phyloP scores from a whole-genome alignment of 2,329 filamentous ascomycete species.

The Aspergillus niger region DNA sequence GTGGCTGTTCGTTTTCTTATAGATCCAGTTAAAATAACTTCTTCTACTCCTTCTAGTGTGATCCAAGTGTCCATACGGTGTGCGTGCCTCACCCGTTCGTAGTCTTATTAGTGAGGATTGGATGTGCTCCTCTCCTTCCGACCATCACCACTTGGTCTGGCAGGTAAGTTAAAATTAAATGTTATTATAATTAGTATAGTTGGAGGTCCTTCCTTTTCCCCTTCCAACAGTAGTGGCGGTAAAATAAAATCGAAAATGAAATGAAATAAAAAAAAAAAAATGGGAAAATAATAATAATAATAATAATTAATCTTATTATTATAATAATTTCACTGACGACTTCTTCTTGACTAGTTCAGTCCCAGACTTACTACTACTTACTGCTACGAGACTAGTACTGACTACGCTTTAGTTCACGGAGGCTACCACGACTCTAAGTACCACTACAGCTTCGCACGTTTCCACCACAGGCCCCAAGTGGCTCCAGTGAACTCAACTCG shows the following conservation, averaged over 20 bases:
- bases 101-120: background rate
- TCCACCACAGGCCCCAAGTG: constrained; percentile 17
- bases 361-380: background rate
- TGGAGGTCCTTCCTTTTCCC: background rate
- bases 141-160: background rate
- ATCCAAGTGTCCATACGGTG: too few species aligned
- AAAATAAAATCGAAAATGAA: background rate
- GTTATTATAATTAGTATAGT: constrained; percentile 9
- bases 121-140: background rate
- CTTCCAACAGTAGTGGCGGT: background rate
- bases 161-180: constrained; percentile 11
- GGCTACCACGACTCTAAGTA: constrained; percentile 2
- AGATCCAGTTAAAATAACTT: too few species aligned
- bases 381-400: background rate
- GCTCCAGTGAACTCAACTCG: constrained; percentile 21
- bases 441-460: constrained; percentile 22
- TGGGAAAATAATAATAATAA: background rate
- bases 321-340: constrained; percentile 2
- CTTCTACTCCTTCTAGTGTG: too few species aligned
- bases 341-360: constrained; percentile 7
- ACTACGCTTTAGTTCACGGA: background rate
- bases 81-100: too few species aligned
- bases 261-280: constrained; percentile 1
- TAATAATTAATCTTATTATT: background rate
- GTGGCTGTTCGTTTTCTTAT: too few species aligned